phyloP scores from a whole-genome alignment of 495 filamentous ascomycete genomes.

The Aspergillus cristatus region DNA sequence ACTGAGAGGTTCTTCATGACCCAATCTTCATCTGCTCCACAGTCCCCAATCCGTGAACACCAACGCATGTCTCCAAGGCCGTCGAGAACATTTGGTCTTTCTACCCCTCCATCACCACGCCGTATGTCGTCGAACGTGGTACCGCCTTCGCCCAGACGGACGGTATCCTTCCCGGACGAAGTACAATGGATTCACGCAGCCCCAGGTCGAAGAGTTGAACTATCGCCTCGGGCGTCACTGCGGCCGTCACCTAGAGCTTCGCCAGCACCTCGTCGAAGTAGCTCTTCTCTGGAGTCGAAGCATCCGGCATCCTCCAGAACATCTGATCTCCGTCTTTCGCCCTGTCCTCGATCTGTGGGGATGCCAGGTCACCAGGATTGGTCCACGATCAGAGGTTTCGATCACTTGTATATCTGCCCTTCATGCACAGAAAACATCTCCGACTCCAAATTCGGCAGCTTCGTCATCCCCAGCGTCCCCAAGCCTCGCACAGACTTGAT shows the following conservation, averaged over 20 bases:
- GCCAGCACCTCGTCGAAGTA: constrained; percentile 2
- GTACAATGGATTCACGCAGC: no score
- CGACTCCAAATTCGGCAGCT: constrained; percentile 41
- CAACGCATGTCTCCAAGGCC: no score
- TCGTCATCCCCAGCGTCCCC: constrained; percentile 39
- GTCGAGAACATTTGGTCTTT: no score
- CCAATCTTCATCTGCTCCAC: no score
- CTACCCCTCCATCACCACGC: no score
- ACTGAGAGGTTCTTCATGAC: no score
- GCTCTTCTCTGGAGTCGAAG: constrained; percentile 4
- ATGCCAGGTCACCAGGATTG: constrained; percentile 50
- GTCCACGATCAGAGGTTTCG: constrained; percentile 51
- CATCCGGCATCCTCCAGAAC: constrained; percentile 6
- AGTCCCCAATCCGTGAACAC: no score
- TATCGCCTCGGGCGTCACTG: no score
- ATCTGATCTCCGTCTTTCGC: constrained; percentile 28
- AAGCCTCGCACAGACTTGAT: constrained; percentile 31
- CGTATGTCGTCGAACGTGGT: not conserved
- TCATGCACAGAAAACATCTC: constrained; percentile 49
- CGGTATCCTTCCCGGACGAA: constrained; percentile 17
- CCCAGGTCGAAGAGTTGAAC: constrained; percentile 4
- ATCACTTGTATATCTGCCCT: constrained; percentile 55
- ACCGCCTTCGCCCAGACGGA: constrained; percentile 8
- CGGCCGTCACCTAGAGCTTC: no score
- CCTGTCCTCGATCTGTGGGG: constrained; percentile 45